phyloP scores from a whole-genome alignment of 305 asterid genomes.

The Solanum hybrid region DNA sequence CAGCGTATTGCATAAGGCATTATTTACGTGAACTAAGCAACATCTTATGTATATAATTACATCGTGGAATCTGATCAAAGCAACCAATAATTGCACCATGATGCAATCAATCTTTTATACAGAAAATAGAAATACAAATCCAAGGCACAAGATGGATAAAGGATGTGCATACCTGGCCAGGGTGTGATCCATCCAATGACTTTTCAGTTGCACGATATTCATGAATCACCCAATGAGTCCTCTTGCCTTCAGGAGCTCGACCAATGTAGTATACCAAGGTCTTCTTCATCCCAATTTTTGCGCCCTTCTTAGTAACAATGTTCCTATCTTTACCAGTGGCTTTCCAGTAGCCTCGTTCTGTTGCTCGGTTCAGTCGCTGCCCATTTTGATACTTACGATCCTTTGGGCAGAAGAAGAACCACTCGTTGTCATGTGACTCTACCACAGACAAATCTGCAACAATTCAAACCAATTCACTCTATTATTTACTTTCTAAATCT shows the following conservation, averaged over 20 bases:
- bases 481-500: not conserved
- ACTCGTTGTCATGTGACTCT: constrained; percentile 70
- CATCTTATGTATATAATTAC: not conserved
- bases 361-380: constrained; percentile 86
- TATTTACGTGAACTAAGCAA: not conserved
- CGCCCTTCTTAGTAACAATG: constrained; percentile 54
- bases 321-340: constrained; percentile 93
- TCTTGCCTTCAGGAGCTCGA: constrained; percentile 92
- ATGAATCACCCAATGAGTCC: constrained; percentile 91
- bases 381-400: constrained; percentile 95
- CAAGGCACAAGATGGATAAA: not conserved
- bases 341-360: constrained; percentile 86
- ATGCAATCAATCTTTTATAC: not conserved
- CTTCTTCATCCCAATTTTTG: constrained; percentile 85
- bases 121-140: not conserved
- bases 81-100: not conserved
- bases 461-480: not conserved
- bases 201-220: constrained; percentile 88
- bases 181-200: constrained; percentile 80
- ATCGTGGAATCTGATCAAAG: not conserved
- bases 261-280: constrained; percentile 83
- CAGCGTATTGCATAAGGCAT: not conserved
- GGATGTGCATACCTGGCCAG: constrained; percentile 70
- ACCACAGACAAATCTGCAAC: constrained; percentile 70
- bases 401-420: constrained; percentile 99